These are phyloP conservation scores for Saccharomyces paradoxus DNA, from an alignment of 805 yeast species.

Conservation along the genomic window DNA sequence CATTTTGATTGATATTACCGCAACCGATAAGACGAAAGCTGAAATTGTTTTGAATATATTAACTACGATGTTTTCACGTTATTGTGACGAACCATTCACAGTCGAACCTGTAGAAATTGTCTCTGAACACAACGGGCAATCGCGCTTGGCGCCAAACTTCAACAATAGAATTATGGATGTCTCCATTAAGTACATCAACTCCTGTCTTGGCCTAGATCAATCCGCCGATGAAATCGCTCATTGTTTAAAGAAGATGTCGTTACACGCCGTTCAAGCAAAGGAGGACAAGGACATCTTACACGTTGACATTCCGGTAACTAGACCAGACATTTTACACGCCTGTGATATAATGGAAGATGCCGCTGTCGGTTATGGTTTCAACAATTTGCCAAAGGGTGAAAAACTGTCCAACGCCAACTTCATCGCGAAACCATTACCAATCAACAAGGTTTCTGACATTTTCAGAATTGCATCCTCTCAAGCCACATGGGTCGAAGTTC, in stretches of 20 bases:
- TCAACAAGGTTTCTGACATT: conserved; percentile 86
- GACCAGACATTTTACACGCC: conserved; percentile 92
- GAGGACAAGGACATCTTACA: conserved; percentile 38
- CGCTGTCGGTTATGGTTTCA: conserved; percentile 92
- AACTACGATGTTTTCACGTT: conserved; percentile 92
- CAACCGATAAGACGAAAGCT: conserved; percentile 89
- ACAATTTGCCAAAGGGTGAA: conserved; percentile 70
- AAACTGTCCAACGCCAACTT: conserved; percentile 69
- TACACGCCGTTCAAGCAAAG: conserved; percentile 49
- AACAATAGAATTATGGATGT: conserved; percentile 61
- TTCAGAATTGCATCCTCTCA: conserved; percentile 85
- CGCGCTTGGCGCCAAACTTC: conserved; percentile 70
- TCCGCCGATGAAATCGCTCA: conserved; percentile 57
- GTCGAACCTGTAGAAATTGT: conserved; percentile 85
- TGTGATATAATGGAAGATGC: conserved; percentile 99
- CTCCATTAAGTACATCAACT: conserved; percentile 78
- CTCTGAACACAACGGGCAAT: conserved; percentile 69
- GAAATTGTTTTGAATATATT: conserved; percentile 87
- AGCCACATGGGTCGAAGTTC: conserved; percentile 91
- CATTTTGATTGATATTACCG: conserved; percentile 89
- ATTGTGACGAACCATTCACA: conserved; percentile 72
- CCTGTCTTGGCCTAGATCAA: conserved; percentile 80
- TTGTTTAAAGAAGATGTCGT: conserved; percentile 73
- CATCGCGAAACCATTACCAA: conserved; percentile 80
- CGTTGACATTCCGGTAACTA: conserved; percentile 80